Evolutionary conservation across 345 rosid species (phyloP), one percentile per base, ranked within the genome.

Genomic region (Corymbia maculata): DNA sequence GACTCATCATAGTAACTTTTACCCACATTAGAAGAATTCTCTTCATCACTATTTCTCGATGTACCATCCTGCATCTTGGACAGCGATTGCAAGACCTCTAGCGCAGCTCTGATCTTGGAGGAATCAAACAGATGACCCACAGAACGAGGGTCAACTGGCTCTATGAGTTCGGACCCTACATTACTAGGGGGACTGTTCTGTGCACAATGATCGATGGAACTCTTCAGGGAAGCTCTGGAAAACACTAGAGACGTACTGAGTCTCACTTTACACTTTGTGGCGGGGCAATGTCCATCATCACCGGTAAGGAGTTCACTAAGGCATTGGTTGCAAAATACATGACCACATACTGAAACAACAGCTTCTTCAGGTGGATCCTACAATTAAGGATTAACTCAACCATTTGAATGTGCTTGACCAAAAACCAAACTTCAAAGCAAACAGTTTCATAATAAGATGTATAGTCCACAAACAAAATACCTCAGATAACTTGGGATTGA

Each of bases 301-400:
- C 98, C 95, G 59, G 91, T 93, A 59, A 97, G 95, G 92, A 91
- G 96, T 87, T 97, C 98, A 87, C 92, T 93, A 79, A 96, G 93
- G 93, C 99, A 98, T 86, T 97, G 98, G 86, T 93, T 95, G 93
- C 99, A 98, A 93, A 97, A 98, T 88, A 98, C 98, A 92, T 98
- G 99, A 86, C 98, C 95, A 88, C 99, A 98, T 53, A 91, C 89
- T 32, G 99, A 92, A 89, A 95, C 97, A 91, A 96, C 97, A 89
- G 99, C 99, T 93, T 95, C 99, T 92, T 98, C 99, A 53, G 99
- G 99, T 50, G 98, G 93, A 93, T 97, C 99, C 99, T 98, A 88
- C 32, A 91, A 82, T 88, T 30, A 66, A 88, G 51, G 8, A 57
- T 49, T 17, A 32, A 82, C 64, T 79, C 82, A 75, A 44, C 49